These are phyloP conservation scores for Colletotrichum sansevieriae DNA, from an alignment of 2,329 filamentous ascomycete genomes.

Conservation along the genomic window DNA sequence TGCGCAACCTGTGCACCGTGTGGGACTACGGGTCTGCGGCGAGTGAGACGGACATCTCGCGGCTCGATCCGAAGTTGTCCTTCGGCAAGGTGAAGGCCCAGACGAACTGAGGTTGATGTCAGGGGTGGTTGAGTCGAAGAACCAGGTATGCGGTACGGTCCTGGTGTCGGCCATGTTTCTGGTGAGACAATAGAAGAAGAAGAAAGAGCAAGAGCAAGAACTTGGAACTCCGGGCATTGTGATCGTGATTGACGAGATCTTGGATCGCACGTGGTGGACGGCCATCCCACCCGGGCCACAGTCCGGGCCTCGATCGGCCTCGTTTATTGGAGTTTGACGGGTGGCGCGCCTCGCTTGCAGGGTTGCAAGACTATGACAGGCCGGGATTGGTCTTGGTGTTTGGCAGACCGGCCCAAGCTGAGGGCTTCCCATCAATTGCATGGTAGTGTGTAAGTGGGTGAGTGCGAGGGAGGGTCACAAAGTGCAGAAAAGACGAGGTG, in stretches of 20 bases:
- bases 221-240: conserved; percentile 4
- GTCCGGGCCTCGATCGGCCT: conserved; percentile 8
- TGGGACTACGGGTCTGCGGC: conserved; percentile 48
- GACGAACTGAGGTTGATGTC: not conserved
- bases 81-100: conserved; percentile 45
- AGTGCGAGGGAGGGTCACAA: not conserved
- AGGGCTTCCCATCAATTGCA: too few relatives aligned
- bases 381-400: not conserved
- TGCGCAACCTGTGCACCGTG: conserved; percentile 51
- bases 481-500: not conserved
- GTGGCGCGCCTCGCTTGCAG: conserved; percentile 4
- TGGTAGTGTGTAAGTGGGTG: too few relatives aligned
- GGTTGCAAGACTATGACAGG: not conserved
- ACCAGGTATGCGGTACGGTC: not conserved
- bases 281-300: not conserved
- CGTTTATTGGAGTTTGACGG: conserved; percentile 11
- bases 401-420: not conserved
- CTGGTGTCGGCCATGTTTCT: not conserved
- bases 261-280: conserved; percentile 23
- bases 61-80: conserved; percentile 42
- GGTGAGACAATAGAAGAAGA: too few relatives aligned
- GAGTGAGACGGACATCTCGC: conserved; percentile 11
- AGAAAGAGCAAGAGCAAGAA: not conserved
- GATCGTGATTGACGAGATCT: conserved; percentile 19
- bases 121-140: not conserved